Evolutionary conservation across 176 grass and related monocot species (phyloP).

Genomic region (Tillandsia leiboldiana): DNA sequence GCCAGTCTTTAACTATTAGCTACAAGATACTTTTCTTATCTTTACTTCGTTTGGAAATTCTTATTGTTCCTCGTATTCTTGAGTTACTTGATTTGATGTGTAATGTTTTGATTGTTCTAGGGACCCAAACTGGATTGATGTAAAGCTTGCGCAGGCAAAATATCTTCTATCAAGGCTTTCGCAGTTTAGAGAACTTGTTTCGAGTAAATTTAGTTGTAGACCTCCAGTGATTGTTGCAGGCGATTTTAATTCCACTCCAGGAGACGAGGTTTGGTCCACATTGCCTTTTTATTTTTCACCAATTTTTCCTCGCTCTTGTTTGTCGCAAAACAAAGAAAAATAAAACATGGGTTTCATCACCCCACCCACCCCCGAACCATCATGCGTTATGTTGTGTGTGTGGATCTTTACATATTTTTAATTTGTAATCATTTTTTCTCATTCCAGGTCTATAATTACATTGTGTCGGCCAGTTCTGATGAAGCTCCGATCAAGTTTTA

Average conservation of each 20-base stretch:
- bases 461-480: slow-evolving; percentile 27
- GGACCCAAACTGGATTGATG: slow-evolving; percentile 82
- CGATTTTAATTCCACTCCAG: slow-evolving; percentile 88
- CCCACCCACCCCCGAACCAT: too few species aligned
- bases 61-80: slow-evolving; percentile 1
- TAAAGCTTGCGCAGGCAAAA: slow-evolving; percentile 89
- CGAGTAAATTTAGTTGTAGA: slow-evolving; percentile 47
- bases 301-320: background rate
- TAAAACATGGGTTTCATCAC: too few species aligned
- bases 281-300: background rate
- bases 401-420: background rate
- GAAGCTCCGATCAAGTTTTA: slow-evolving; percentile 35
- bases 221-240: slow-evolving; percentile 80
- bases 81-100: slow-evolving; percentile 2
- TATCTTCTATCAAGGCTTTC: slow-evolving; percentile 75
- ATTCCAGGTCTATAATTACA: slow-evolving; percentile 76
- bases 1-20: background rate
- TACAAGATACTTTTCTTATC: slow-evolving; percentile 5
- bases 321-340: too few species aligned
- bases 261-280: slow-evolving; percentile 53
- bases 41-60: slow-evolving; percentile 17
- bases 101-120: slow-evolving; percentile 34
- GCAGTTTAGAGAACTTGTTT: slow-evolving; percentile 61
- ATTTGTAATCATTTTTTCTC: background rate
- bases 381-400: too few species aligned